Conservation (phyloP, 805 yeast genomes). For the Pichia californica region DNA sequence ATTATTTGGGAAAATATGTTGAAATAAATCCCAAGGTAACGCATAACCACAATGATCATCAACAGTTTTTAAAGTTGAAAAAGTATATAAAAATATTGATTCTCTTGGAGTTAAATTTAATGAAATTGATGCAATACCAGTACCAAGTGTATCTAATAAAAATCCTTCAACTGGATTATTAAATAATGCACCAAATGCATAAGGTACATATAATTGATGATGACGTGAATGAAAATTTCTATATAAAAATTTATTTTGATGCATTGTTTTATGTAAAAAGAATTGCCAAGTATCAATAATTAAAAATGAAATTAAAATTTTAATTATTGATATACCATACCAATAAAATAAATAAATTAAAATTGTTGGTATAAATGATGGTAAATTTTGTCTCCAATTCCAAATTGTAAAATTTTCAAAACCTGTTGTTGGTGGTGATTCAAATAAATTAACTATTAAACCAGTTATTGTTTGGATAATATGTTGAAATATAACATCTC, state of each 20-base stretch:
- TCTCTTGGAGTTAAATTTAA: conserved; percentile 72
- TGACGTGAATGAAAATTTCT: conserved; percentile 86
- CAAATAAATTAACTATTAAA: conserved; percentile 43
- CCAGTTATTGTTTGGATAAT: conserved; percentile 76
- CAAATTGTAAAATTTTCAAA: conserved; percentile 42
- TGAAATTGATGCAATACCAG: conserved; percentile 70
- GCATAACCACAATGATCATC: conserved; percentile 99
- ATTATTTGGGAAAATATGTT: conserved; percentile 86
- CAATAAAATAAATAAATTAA: conserved; percentile 48
- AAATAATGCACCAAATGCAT: conserved; percentile 93
- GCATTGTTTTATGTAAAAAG: conserved; percentile 85
- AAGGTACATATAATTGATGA: conserved; percentile 91
- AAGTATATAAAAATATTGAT: conserved; percentile 63
- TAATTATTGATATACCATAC: conserved; percentile 56
- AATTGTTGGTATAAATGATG: conserved; percentile 38
- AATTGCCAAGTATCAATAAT: conserved; percentile 95
- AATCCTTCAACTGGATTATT: conserved; percentile 95
- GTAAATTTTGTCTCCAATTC: conserved; percentile 33
- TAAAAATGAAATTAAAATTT: conserved; percentile 55
- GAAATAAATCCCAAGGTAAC: conserved; percentile 87
- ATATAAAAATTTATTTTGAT: conserved; percentile 68
- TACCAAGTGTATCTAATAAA: conserved; percentile 83
- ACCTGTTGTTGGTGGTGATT: conserved; percentile 49
- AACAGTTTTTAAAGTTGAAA: conserved; percentile 92
- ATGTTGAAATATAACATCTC: conserved; percentile 84